These are phyloP conservation scores for Chrysophaeum taylorii DNA, from an alignment of 352 stramenopile genomes.

Conservation along the genomic window DNA sequence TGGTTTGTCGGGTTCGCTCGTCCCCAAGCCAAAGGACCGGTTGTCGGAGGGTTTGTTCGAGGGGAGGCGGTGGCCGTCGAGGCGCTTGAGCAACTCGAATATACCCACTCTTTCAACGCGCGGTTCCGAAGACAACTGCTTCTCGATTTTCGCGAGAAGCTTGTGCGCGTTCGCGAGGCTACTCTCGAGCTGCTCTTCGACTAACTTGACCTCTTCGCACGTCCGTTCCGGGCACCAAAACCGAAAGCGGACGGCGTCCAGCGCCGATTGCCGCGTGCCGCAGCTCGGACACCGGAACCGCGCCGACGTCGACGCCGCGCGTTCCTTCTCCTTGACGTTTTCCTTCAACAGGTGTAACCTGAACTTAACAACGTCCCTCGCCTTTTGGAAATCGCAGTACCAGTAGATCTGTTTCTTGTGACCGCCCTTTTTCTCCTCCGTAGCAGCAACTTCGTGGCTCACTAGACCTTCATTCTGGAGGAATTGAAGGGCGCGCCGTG, in stretches of 20 bases:
- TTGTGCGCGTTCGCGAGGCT: background rate
- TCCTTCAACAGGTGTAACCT: background rate
- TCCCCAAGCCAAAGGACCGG: background rate
- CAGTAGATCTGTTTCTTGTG: no score
- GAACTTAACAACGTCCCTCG: background rate
- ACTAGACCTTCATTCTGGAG: background rate
- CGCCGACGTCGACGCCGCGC: background rate
- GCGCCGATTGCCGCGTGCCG: background rate
- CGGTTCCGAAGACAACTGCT: background rate
- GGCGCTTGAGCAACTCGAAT: background rate
- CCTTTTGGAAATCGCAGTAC: background rate
- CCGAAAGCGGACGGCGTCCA: background rate
- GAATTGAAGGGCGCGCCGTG: background rate
- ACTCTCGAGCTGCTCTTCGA: background rate
- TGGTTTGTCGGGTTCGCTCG: no score
- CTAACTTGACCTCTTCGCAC: background rate
- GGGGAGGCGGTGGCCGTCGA: background rate
- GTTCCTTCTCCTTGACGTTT: background rate
- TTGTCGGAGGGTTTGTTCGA: conserved; percentile 6
- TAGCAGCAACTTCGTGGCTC: background rate
- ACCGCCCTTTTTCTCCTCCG: no score
- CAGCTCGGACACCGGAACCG: background rate
- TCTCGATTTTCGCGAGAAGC: background rate
- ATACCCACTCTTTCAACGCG: background rate
- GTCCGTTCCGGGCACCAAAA: conserved; percentile 8